Evolutionary conservation across 495 filamentous ascomycete genomes (phyloP).

Genomic region (Apiosordaria backusii): DNA sequence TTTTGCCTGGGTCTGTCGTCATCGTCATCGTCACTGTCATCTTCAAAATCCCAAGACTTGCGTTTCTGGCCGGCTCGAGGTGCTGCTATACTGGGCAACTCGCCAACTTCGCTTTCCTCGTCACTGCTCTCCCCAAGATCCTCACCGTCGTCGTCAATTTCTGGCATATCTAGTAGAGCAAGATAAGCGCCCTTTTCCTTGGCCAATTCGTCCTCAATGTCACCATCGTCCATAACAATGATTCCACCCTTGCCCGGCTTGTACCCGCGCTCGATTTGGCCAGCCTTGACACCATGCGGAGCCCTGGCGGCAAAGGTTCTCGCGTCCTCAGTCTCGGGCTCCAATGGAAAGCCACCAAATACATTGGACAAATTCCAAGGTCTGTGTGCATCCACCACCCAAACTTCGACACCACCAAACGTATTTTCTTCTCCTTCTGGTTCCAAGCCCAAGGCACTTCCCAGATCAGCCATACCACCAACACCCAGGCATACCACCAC

Average conservation of each 20-base stretch:
- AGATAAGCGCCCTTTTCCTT: constrained; percentile 76
- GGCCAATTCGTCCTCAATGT: constrained; percentile 82
- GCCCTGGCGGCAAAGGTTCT: constrained; percentile 46
- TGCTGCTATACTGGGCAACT: constrained; percentile 17
- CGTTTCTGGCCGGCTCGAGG: constrained; percentile 59
- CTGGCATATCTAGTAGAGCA: constrained; percentile 82
- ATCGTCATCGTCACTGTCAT: constrained; percentile 66
- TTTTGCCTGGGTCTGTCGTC: constrained; percentile 65
- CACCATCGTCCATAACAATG: constrained; percentile 91
- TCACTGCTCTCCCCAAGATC: constrained; percentile 50
- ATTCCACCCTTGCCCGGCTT: constrained; percentile 76
- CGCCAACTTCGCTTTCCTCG: constrained; percentile 30
- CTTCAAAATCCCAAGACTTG: constrained; percentile 76
- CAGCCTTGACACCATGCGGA: constrained; percentile 52
- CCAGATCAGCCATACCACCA: constrained; percentile 84
- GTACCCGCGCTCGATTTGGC: constrained; percentile 67
- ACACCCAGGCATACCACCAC: constrained; percentile 90
- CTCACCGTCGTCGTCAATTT: constrained; percentile 70
- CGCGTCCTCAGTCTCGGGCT: constrained; percentile 46
- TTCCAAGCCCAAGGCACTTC: constrained; percentile 64
- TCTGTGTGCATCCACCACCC: constrained; percentile 85
- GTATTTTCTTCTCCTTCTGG: constrained; percentile 57
- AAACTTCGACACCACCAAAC: constrained; percentile 76
- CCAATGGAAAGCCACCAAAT: constrained; percentile 66
- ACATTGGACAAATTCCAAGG: constrained; percentile 96